A percentile compares a stretch with the other conserved stretches of the same genome.
Evolutionary conservation across 495 filamentous ascomycete genomes (phyloP).

Genomic region (Usnea hakonensis): DNA sequence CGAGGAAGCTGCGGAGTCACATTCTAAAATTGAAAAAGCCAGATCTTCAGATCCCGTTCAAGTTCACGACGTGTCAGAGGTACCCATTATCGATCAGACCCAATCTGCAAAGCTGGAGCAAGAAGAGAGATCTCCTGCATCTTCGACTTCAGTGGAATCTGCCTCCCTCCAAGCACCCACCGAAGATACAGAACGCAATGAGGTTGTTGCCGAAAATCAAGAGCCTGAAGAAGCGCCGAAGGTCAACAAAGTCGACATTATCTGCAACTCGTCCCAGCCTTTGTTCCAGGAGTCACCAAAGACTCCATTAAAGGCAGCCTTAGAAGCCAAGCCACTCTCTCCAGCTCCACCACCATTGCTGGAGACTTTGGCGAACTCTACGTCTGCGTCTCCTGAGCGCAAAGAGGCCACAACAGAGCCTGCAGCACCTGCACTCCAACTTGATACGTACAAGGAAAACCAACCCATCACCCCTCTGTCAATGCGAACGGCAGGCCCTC

Average conservation of each 20-base stretch:
- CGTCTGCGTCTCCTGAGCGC: not conserved
- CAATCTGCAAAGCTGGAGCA: not conserved
- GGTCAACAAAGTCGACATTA: not conserved
- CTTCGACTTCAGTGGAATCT: not conserved
- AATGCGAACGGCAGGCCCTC: slow-evolving; percentile 18
- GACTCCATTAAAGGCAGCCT: not conserved
- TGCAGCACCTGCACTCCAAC: not conserved
- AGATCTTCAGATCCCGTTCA: not conserved
- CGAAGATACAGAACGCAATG: not conserved
- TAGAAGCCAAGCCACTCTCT: not conserved
- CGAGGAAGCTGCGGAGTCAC: not conserved
- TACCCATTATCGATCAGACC: not conserved
- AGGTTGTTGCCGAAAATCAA: not conserved
- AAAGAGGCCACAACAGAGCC: not conserved
- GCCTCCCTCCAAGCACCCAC: not conserved
- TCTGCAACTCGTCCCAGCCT: not conserved
- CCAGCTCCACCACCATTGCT: not conserved
- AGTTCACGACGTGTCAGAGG: not conserved
- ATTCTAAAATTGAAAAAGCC: not conserved
- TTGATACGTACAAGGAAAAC: not conserved
- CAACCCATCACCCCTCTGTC: slow-evolving; percentile 12
- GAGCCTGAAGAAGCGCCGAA: not conserved
- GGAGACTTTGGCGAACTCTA: not conserved
- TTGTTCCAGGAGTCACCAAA: not conserved
- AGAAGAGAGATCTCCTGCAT: not conserved